Evolutionary conservation across 108 stramenopile species (phyloP), one percentile per base, ranked within the genome.

Genomic region (Cyclotella choctawhatcheeana): DNA sequence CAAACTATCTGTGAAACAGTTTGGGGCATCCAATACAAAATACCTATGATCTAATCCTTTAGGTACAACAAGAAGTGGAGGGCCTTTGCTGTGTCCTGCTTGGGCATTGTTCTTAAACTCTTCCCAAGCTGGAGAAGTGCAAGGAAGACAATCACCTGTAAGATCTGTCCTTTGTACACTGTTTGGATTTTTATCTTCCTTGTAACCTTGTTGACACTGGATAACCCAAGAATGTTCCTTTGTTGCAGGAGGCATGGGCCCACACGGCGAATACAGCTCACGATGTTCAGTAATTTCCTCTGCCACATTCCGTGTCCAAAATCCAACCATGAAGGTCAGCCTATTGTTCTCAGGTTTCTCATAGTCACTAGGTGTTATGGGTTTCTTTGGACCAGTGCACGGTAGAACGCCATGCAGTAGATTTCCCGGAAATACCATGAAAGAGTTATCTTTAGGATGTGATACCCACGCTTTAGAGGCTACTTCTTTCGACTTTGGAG

Each of bases 381-480:
- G 55, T 0, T 31, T 27, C 30, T 18, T 13, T 37, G 66, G 58
- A 21, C 88, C 88, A n/a, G 79, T 79, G 67, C 94, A 93, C 8
- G 94, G 94, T 26, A 96, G 53, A 2, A 93, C 94, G 3, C 94
- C 94, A 70, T 96, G 94, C 31, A 96, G 79, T 16, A 85, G 64
- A 66, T 91, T 83, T 3, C 94, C 94, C 25, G 92, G 92, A 64
- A 96, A 95, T 16, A 83, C 35, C 61, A 92, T 69, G 53, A 85
- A 88, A 17, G 79, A 66, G 61, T 90, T 92, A 65, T 96, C 83
- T 34, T 67, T 64, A 3, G 94, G 83, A 25, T 76, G 73, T 5
- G 84, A 52, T 32, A 79, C 62, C 85, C 86, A 93, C 5, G 71
- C 79, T 31, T 61, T 25, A 25, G 80, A 44, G 4, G 91, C 89